Evolutionary conservation across 129 eudicot genomes (phyloP).

Genomic region (Deinandra increscens): DNA sequence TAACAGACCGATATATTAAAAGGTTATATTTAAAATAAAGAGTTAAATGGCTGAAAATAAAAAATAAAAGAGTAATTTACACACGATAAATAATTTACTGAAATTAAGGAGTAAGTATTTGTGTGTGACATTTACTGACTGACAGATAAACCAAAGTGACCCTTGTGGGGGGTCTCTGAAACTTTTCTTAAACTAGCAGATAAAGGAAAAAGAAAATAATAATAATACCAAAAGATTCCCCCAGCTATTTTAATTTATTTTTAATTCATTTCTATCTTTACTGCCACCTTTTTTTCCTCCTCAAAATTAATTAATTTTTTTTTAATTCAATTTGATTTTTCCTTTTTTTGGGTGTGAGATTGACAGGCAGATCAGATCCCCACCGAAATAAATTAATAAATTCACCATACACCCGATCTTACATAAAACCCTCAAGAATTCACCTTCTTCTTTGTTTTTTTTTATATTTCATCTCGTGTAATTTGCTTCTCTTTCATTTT

Average conservation of each 20-base stretch:
- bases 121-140: slow-evolving; percentile 46
- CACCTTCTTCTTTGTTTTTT: slow-evolving; percentile 49
- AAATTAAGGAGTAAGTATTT: slow-evolving; percentile 22
- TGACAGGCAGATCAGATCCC: slow-evolving; percentile 98
- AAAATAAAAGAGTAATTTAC: too few relatives aligned
- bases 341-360: slow-evolving; percentile 53
- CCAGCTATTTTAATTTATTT: slow-evolving; percentile 32
- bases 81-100: too few relatives aligned
- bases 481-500: slow-evolving; percentile 21
- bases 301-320: slow-evolving; percentile 14
- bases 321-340: not conserved
- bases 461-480: slow-evolving; percentile 31
- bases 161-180: slow-evolving; percentile 43
- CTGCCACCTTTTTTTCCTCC: slow-evolving; percentile 27
- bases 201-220: slow-evolving; percentile 43
- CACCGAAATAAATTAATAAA: slow-evolving; percentile 77
- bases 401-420: slow-evolving; percentile 69
- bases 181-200: slow-evolving; percentile 45
- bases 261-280: slow-evolving; percentile 31
- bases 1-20: too few relatives aligned
- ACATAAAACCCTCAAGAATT: slow-evolving; percentile 73
- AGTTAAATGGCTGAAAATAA: too few relatives aligned
- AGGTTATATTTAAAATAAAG: too few relatives aligned
- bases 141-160: slow-evolving; percentile 47
- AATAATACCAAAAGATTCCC: slow-evolving; percentile 44